Percentiles rank a stretch among this genome's conserved stretches.
These are phyloP conservation scores for Emydomyces testavorans DNA, from an alignment of 2,329 filamentous ascomycete genomes.

Conservation along the genomic window DNA sequence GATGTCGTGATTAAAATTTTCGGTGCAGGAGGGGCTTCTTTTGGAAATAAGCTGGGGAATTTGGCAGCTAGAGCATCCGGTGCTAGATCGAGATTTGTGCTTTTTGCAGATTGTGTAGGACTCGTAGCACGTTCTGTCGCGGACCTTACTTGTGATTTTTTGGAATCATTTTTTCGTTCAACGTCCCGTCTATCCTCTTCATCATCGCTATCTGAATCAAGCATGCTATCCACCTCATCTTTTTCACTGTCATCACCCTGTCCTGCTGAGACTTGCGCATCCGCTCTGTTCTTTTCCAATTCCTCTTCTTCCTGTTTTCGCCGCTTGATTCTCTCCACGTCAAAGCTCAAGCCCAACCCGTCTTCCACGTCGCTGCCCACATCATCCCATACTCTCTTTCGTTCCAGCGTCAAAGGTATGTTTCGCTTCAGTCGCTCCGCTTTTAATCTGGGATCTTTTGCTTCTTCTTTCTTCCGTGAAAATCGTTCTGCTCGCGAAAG, in stretches of 20 bases:
- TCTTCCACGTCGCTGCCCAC: constrained; percentile 44
- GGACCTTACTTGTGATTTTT: constrained; percentile 26
- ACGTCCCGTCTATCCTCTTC: constrained; percentile 40
- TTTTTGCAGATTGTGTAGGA: constrained; percentile 44
- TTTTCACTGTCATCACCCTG: constrained; percentile 43
- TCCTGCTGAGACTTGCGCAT: constrained; percentile 31
- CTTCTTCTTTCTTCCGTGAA: constrained; percentile 70
- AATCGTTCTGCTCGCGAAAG: constrained; percentile 66
- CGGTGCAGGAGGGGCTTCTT: constrained; percentile 46
- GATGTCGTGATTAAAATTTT: constrained; percentile 89
- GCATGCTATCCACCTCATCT: constrained; percentile 64
- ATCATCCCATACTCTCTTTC: constrained; percentile 84
- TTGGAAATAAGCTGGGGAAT: constrained; percentile 49
- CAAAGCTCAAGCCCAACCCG: constrained; percentile 37
- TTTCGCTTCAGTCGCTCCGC: constrained; percentile 65
- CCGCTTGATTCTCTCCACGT: constrained; percentile 40
- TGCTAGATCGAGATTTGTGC: constrained; percentile 49
- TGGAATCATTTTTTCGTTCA: constrained; percentile 25
- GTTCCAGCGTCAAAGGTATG: constrained; percentile 68
- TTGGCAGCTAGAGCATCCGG: constrained; percentile 50
- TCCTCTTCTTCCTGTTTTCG: constrained; percentile 38
- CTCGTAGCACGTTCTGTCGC: constrained; percentile 43
- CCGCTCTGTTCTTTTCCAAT: constrained; percentile 24
- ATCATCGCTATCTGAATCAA: constrained; percentile 45
- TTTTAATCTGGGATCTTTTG: constrained; percentile 65